Conservation (phyloP, 129 eudicot species). For the Daucus carota region DNA sequence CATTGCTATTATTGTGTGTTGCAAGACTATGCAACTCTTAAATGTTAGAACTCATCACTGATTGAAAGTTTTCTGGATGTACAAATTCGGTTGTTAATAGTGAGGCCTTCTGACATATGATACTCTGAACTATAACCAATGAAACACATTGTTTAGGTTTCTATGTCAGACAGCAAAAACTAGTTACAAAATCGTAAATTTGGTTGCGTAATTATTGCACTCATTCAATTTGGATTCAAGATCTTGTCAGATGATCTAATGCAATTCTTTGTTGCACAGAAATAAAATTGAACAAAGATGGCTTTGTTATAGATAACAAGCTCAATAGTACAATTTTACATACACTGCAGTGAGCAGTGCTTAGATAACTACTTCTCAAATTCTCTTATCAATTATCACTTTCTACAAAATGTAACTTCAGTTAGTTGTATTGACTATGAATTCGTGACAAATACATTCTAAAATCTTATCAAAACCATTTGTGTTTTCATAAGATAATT, state of each 20-base stretch:
- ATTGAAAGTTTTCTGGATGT: neutral
- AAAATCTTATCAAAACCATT: too few species aligned
- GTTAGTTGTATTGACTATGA: too few species aligned
- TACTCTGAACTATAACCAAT: neutral
- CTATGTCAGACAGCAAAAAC: too few species aligned
- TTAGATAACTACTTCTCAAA: too few species aligned
- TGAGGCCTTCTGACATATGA: neutral
- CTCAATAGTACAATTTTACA: slow-evolving; percentile 31
- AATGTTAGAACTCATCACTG: neutral
- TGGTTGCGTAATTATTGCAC: too few species aligned
- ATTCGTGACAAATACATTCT: too few species aligned
- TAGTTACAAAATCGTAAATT: too few species aligned
- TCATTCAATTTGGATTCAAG: slow-evolving; percentile 7
- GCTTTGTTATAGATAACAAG: slow-evolving; percentile 29
- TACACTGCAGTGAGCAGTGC: slow-evolving; percentile 51
- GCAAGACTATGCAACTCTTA: neutral
- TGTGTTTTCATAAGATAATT: too few species aligned
- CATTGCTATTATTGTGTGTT: neutral
- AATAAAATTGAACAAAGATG: slow-evolving; percentile 23
- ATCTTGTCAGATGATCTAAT: slow-evolving; percentile 53
- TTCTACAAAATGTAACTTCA: too few species aligned
- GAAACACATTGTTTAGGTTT: too few species aligned
- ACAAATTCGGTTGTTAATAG: neutral
- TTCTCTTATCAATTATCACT: too few species aligned
- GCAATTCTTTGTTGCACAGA: slow-evolving; percentile 27